Percentiles rank a stretch among this genome's conserved stretches.
phyloP scores from a whole-genome alignment of 1,139 yeast species.

The Wickerhamomyces sp. region DNA sequence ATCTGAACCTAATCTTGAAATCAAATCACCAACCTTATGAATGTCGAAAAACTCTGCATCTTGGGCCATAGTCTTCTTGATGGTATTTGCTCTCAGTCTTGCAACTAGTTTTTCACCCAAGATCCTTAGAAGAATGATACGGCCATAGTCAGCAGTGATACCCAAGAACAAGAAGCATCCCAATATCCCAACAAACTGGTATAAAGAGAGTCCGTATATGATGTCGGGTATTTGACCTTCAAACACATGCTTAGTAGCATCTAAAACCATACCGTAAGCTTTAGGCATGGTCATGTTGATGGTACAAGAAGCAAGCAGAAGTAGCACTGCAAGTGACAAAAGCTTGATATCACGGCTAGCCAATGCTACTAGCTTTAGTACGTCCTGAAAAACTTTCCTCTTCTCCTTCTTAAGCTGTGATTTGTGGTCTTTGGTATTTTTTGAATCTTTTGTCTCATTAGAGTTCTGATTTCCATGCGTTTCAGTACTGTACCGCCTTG shows the following conservation, averaged over 20 bases:
- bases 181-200: constrained; percentile 42
- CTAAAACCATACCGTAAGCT: constrained; percentile 73
- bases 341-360: constrained; percentile 47
- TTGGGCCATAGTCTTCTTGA: constrained; percentile 72
- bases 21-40: constrained; percentile 89
- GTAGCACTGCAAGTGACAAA: constrained; percentile 52
- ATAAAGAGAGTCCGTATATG: constrained; percentile 43
- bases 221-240: constrained; percentile 34
- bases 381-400: constrained; percentile 39
- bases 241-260: constrained; percentile 44
- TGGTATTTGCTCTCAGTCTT: constrained; percentile 68
- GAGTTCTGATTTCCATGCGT: too few relatives aligned
- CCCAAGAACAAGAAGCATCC: constrained; percentile 62
- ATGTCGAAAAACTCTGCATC: constrained; percentile 92
- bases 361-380: constrained; percentile 42
- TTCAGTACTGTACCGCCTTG: too few relatives aligned
- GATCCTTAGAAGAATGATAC: constrained; percentile 66
- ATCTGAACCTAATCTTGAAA: constrained; percentile 82
- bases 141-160: constrained; percentile 72
- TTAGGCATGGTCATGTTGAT: constrained; percentile 76
- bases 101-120: constrained; percentile 88
- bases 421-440: too few relatives aligned
- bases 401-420: too few relatives aligned
- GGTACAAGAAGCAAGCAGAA: constrained; percentile 53
- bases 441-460: background rate